Evolutionary conservation across 257 asterid genomes (phyloP).

Genomic region (Orobanche coerulescens): DNA sequence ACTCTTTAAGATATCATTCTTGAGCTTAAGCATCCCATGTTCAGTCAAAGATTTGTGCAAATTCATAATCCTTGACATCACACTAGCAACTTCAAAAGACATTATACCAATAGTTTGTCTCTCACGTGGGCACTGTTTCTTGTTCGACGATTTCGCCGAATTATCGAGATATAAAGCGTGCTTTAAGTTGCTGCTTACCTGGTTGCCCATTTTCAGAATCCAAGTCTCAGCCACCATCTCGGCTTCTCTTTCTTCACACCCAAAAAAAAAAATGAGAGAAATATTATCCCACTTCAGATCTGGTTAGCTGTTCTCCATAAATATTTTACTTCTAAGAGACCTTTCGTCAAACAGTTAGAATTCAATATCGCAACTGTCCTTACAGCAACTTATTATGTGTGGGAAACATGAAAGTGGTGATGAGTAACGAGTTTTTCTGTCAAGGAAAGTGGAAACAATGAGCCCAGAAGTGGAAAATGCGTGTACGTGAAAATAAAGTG

Average conservation of each 20-base stretch:
- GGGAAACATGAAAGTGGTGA: constrained; percentile 9
- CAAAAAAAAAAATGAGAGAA: constrained; percentile 26
- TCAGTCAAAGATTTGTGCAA: constrained; percentile 71
- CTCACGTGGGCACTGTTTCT: constrained; percentile 32
- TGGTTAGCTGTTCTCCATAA: constrained; percentile 18
- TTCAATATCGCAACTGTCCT: constrained; percentile 10
- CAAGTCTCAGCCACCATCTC: constrained; percentile 94
- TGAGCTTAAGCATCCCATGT: constrained; percentile 52
- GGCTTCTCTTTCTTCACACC: constrained; percentile 22
- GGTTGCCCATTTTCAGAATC: constrained; percentile 77
- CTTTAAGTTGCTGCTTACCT: constrained; percentile 83
- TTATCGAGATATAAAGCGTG: constrained; percentile 58
- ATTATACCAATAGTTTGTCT: constrained; percentile 59
- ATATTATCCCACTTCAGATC: constrained; percentile 38
- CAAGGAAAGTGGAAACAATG: constrained; percentile 30
- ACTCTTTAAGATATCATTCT: constrained; percentile 68
- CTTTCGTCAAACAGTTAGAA: neutral
- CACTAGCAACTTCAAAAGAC: constrained; percentile 93
- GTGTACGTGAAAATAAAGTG: neutral
- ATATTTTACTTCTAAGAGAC: neutral
- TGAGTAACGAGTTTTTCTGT: neutral
- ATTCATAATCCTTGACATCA: constrained; percentile 82
- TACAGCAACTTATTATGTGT: neutral
- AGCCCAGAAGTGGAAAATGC: constrained; percentile 18
- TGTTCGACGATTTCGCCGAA: constrained; percentile 37